Evolutionary conservation across 1,139 yeast genomes (phyloP), one percentile per base, ranked within the genome.

Genomic region (Scheffersomyces lignicola): DNA sequence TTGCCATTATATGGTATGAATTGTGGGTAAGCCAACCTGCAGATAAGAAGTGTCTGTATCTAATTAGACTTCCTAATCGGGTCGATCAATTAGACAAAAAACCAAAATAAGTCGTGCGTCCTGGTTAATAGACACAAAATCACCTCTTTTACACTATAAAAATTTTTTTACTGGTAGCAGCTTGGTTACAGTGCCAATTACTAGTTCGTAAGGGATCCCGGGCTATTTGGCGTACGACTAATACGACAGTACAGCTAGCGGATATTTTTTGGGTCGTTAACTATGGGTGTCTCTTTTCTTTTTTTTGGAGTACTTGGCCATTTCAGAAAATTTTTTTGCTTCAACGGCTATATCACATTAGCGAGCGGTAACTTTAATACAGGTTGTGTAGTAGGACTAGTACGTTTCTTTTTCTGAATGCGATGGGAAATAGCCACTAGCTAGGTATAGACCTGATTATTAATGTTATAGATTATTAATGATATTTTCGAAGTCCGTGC

Each of bases 141-240:
- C 23, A 20, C 8, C n/a, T 20, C 23, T 9, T 20, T 9, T 20
- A 9, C 8, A 20, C n/a, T 20, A 9, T 20, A 20, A 8, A 20
- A 20, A 9, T 20, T 20, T 20, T 20, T 20, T 20, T 20, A 20
- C 23, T 20, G 8, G 8, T 20, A 20, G n/a, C 8, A 9, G 23
- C 23, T 20, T 8, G 8, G 10, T 20, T 9, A n/a, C n/a, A 8
- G n/a, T 20, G 23, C n/a, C 8, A 20, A 9, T 20, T 8, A 20
- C 23, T 20, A 20, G 10, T 9, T 9, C n/a, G 8, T 20, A 20
- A n/a, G 23, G n/a, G 23, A 20, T 20, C 8, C 23, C n/a, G 23
- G n/a, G 23, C 23, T n/a, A 20, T 20, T 20, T 9, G 23, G 23
- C 23, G n/a, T n/a, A 20, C 23, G 23, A n/a, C n/a, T 20, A 20